These are phyloP conservation scores for Colletotrichum sp. DNA, from an alignment of 2,329 filamentous ascomycete genomes.

Conservation along the genomic window DNA sequence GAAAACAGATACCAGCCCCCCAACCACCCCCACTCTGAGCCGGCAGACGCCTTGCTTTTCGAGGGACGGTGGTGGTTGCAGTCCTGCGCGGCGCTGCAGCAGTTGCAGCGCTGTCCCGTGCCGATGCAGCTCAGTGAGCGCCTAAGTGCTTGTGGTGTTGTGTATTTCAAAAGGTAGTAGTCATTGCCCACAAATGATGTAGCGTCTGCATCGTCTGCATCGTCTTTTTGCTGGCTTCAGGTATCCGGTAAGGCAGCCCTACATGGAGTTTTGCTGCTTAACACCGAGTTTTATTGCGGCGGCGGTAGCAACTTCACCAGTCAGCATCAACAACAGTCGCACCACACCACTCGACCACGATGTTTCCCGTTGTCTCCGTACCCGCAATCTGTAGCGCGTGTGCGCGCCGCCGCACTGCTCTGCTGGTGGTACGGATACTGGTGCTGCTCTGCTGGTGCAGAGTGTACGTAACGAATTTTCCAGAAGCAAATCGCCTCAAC, in stretches of 20 bases:
- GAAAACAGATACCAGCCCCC: neutral
- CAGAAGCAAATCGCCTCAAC: constrained; percentile 15
- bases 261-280: neutral
- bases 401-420: neutral
- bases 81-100: neutral
- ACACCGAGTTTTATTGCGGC: neutral
- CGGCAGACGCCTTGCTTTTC: constrained; percentile 5
- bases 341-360: neutral
- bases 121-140: neutral
- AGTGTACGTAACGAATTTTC: constrained; percentile 4
- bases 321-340: neutral
- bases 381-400: neutral
- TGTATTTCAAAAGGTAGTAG: neutral
- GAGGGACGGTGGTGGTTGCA: neutral
- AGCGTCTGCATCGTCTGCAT: neutral
- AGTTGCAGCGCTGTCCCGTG: neutral
- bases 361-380: neutral
- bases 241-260: constrained; percentile 3
- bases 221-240: neutral
- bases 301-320: neutral
- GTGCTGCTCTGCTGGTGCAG: neutral
- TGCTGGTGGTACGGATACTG: neutral
- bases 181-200: neutral
- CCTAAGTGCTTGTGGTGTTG: neutral
- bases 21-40: neutral